Evolutionary conservation across 2,329 filamentous ascomycete genomes (phyloP).

Genomic region (Calonectria leucothoes): DNA sequence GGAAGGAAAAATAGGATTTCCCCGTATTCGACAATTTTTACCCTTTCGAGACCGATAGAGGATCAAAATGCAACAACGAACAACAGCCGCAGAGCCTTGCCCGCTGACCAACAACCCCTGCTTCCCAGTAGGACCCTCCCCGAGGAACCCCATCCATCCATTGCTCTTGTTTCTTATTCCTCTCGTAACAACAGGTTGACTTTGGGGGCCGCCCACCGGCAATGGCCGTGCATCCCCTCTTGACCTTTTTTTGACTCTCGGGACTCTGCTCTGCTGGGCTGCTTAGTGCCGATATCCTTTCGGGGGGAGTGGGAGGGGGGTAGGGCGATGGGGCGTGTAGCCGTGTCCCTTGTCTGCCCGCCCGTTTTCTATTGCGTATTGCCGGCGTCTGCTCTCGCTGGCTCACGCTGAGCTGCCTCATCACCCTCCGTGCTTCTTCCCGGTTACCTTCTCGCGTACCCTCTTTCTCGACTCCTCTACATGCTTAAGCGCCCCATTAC

Average conservation of each 20-base stretch:
- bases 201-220: not conserved
- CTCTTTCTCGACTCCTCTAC: not conserved
- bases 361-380: constrained; percentile 2
- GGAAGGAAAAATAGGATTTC: not conserved
- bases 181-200: not conserved
- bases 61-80: not conserved
- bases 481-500: not conserved
- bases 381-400: not conserved
- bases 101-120: not conserved
- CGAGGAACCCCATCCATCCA: not conserved
- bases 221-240: not conserved
- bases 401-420: not conserved
- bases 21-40: not conserved
- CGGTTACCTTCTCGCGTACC: not conserved
- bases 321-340: not conserved
- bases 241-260: not conserved
- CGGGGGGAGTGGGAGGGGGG: not conserved
- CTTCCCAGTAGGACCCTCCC: constrained; percentile 1
- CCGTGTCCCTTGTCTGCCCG: not conserved
- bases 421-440: not conserved
- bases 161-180: not conserved
- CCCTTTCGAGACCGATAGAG: not conserved
- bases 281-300: constrained; percentile 2
- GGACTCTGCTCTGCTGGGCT: not conserved
- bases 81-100: not conserved